phyloP scores from a whole-genome alignment of 306 rosid species.

The Sicyos edulis region DNA sequence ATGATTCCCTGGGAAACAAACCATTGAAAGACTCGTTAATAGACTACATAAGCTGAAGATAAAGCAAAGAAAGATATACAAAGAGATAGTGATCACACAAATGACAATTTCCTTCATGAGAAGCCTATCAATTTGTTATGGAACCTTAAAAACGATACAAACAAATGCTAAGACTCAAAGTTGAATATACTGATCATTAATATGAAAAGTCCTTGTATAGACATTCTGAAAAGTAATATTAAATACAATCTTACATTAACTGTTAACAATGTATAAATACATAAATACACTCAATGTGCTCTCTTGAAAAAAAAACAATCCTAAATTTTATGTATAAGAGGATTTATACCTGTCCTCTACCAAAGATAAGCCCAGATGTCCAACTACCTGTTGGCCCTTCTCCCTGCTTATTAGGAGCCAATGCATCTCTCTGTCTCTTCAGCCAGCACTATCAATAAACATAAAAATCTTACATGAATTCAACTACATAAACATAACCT shows the following conservation, averaged over 20 bases:
- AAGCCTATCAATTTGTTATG: conserved; percentile 6
- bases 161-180: neutral
- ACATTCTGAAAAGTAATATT: too few relatives aligned
- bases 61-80: neutral
- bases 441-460: conserved; percentile 75
- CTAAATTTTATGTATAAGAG: neutral
- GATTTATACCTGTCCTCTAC: conserved; percentile 70
- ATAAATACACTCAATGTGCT: too few relatives aligned
- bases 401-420: conserved; percentile 62
- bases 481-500: conserved; percentile 16
- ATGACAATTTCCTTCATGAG: neutral
- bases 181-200: too few relatives aligned
- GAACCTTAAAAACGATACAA: neutral
- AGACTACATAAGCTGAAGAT: conserved; percentile 16
- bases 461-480: neutral
- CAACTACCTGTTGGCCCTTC: conserved; percentile 43
- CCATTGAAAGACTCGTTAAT: conserved; percentile 9
- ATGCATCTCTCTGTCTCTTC: conserved; percentile 85
- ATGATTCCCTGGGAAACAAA: conserved; percentile 57
- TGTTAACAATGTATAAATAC: too few relatives aligned
- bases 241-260: too few relatives aligned
- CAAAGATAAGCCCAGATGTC: conserved; percentile 95
- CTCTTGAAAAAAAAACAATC: neutral
- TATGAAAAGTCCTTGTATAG: too few relatives aligned
- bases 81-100: neutral